Evolutionary conservation across 495 filamentous ascomycete genomes (phyloP).

Genomic region (Aspergillus bertholletiae): DNA sequence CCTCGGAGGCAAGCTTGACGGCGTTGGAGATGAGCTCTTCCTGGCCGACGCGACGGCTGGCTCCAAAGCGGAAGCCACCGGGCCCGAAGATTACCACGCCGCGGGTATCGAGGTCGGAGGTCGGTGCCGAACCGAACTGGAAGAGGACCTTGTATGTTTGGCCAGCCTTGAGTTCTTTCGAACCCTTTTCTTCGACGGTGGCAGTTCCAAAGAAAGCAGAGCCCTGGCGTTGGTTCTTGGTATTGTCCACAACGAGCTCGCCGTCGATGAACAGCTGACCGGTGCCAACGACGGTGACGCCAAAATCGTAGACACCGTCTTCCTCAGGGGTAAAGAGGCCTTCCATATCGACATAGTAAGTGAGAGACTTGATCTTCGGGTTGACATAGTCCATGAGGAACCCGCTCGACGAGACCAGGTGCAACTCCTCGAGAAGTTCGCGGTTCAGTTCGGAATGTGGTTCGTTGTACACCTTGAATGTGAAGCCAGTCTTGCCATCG

Average conservation of each 20-base stretch:
- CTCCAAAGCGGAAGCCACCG: constrained; percentile 78
- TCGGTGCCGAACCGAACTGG: constrained; percentile 62
- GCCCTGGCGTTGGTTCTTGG: constrained; percentile 57
- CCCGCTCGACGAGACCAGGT: constrained; percentile 49
- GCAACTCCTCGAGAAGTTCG: constrained; percentile 50
- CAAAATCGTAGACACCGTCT: constrained; percentile 68
- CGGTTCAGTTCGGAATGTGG: constrained; percentile 43
- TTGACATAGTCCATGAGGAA: constrained; percentile 64
- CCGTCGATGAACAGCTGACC: constrained; percentile 67
- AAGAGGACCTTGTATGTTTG: constrained; percentile 58
- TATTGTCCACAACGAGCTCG: constrained; percentile 67
- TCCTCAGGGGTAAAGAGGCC: constrained; percentile 56
- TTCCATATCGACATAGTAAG: constrained; percentile 62
- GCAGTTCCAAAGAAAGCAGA: constrained; percentile 58
- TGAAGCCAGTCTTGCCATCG: constrained; percentile 50
- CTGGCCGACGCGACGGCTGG: constrained; percentile 61
- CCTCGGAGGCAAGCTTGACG: constrained; percentile 55
- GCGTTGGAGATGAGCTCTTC: constrained; percentile 65
- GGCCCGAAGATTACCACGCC: constrained; percentile 53
- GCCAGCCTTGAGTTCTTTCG: constrained; percentile 53
- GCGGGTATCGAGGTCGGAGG: constrained; percentile 53
- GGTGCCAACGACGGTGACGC: constrained; percentile 72
- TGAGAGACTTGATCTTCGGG: constrained; percentile 46
- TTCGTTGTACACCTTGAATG: constrained; percentile 58
- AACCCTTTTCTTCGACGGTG: constrained; percentile 58